Evolutionary conservation across 306 rosid species (phyloP).

Genomic region (Inga leiocalycina): DNA sequence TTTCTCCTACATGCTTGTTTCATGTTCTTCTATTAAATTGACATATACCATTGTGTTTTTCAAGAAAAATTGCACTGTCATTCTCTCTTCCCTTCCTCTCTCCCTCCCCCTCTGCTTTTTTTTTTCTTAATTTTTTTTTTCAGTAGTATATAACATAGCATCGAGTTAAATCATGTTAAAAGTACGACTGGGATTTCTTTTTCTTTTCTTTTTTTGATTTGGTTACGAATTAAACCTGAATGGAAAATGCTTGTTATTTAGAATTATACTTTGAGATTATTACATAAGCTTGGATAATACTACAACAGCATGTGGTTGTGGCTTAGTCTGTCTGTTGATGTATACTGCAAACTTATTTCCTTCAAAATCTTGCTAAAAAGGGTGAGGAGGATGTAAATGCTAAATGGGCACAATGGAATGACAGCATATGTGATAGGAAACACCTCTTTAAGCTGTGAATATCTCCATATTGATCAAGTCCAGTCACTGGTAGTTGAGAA

Average conservation of each 20-base stretch:
- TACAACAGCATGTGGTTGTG: neutral
- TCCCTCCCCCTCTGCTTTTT: too few species aligned
- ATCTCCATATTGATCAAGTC: neutral
- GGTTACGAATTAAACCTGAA: neutral
- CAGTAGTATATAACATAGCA: neutral
- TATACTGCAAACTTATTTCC: neutral
- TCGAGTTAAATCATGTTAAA: neutral
- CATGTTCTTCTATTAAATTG: too few species aligned
- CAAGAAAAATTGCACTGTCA: too few species aligned
- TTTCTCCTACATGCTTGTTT: too few species aligned
- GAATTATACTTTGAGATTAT: neutral
- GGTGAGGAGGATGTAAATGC: neutral
- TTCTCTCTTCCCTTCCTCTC: too few species aligned
- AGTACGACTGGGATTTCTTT: neutral
- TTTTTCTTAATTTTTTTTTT: too few species aligned
- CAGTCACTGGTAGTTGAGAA: neutral
- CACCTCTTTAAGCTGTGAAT: neutral
- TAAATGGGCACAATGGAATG: neutral
- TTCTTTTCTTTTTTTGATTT: too few species aligned
- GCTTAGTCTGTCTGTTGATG: neutral
- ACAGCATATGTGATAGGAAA: neutral
- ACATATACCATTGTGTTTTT: too few species aligned
- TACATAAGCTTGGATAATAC: too few species aligned
- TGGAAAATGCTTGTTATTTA: neutral
- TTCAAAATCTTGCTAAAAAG: neutral